Evolutionary conservation across 176 grass and related monocot species (phyloP).

Genomic region (Cenchrus fungigraminus): DNA sequence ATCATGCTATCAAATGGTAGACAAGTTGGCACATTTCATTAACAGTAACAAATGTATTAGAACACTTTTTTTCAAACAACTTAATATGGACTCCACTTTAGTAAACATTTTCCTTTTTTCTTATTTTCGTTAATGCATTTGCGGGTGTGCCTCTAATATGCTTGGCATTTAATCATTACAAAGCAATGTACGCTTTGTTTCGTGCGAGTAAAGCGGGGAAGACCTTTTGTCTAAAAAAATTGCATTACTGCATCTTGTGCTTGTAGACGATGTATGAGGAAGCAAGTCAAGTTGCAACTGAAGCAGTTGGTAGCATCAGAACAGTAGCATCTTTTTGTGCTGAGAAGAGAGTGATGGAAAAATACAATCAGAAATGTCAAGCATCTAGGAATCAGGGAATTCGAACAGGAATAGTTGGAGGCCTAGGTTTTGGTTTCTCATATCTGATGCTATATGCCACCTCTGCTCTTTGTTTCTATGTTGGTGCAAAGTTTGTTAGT

Average conservation of each 20-base stretch:
- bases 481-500: constrained; percentile 53
- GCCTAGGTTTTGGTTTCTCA: constrained; percentile 56
- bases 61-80: not conserved
- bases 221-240: too few species aligned
- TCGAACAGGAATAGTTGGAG: constrained; percentile 55
- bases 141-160: too few species aligned
- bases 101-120: not conserved
- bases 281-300: constrained; percentile 80
- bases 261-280: constrained; percentile 65
- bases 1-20: not conserved
- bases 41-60: not conserved
- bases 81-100: not conserved
- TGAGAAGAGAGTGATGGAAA: constrained; percentile 54
- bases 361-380: constrained; percentile 43
- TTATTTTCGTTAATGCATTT: not conserved
- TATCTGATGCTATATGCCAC: constrained; percentile 38
- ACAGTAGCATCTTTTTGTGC: constrained; percentile 79
- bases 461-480: constrained; percentile 40
- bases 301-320: constrained; percentile 76
- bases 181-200: too few species aligned
- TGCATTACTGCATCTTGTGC: not conserved
- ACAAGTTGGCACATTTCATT: constrained; percentile 2
- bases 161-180: too few species aligned
- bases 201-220: too few species aligned
- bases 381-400: constrained; percentile 47